Conservation (phyloP, 345 rosid genomes). For the Firmiana major region DNA sequence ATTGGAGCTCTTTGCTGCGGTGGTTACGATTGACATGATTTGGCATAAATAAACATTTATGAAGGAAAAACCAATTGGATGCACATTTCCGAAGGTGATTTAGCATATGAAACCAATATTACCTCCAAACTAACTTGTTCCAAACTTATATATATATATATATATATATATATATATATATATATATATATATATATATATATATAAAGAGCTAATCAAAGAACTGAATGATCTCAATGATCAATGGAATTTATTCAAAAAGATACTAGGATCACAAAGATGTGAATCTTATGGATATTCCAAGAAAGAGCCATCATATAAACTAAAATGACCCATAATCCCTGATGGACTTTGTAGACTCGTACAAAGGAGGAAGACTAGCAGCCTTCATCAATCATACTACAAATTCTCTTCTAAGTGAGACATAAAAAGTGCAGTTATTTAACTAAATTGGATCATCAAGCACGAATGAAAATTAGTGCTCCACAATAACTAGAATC, state of each 20-base stretch:
- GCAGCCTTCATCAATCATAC: slow-evolving; percentile 13
- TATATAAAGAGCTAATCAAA: too few relatives aligned
- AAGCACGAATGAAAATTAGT: slow-evolving; percentile 5
- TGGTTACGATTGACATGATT: not conserved
- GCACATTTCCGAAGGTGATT: too few relatives aligned
- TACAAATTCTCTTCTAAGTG: not conserved
- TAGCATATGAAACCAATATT: too few relatives aligned
- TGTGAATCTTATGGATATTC: not conserved
- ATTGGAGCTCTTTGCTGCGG: slow-evolving; percentile 15
- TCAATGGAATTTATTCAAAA: not conserved
- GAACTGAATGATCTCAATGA: too few relatives aligned
- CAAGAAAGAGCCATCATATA: not conserved
- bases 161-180: too few relatives aligned
- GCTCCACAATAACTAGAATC: not conserved
- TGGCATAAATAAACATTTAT: slow-evolving; percentile 12
- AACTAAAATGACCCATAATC: not conserved
- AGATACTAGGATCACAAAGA: not conserved
- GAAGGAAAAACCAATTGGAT: slow-evolving; percentile 4
- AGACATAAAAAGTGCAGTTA: slow-evolving; percentile 8
- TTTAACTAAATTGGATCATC: slow-evolving; percentile 9
- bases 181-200: too few relatives aligned
- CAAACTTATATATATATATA: too few relatives aligned
- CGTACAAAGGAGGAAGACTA: not conserved
- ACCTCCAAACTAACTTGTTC: too few relatives aligned
- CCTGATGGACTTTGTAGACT: not conserved